Evolutionary conservation across 495 filamentous ascomycete genomes (phyloP), one percentile per base, ranked within the genome.

Genomic region (Podospora sp.): DNA sequence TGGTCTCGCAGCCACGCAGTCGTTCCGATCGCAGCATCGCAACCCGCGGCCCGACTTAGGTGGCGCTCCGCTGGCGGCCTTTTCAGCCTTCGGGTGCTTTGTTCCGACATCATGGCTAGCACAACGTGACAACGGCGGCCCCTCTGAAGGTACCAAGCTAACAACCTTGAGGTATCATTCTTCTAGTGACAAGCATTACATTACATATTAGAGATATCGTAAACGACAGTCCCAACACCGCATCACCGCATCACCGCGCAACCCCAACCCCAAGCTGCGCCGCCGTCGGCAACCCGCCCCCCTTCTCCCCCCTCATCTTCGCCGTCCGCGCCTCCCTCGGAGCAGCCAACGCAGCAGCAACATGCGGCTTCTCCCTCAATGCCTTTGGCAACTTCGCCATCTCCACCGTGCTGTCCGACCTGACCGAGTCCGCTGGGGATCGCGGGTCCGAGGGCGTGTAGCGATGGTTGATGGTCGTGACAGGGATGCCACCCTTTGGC

Each of bases 391-490:
- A 46, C 40, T 14, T 46, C 5, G 40, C 9, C 40, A 46, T 46
- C 40, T 46, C 40, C 40, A 46, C 16, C 40, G 40, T 46, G 40
- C 40, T 46, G 2, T 46, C 11, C 16, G 40, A 14, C 40, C 40
- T 46, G 4, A 46, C 40, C 40, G 40, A 46, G 12, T 46, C 40
- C 21, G n/a, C 61, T 25, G 61, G 61, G 21, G 61, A 52, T 25
- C 61, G 21, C 0, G 61, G 36, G 12, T 40, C 16, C 1, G 61
- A 63, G 51, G 50, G 50, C 22, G 61, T 63, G 27, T 63, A 63
- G 36, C 61, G 36, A 16, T 35, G 40, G 16, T 40, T 52, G 24
- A 40, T 62, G 14, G 61, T 63, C 1, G 49, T 51, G 2, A 63
- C 61, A 0, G 51, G 22, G 16, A 63, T 53, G 6, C 25, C 61